These are phyloP conservation scores for Solanum hybrid DNA, from an alignment of 305 asterid genomes.

Conservation along the genomic window DNA sequence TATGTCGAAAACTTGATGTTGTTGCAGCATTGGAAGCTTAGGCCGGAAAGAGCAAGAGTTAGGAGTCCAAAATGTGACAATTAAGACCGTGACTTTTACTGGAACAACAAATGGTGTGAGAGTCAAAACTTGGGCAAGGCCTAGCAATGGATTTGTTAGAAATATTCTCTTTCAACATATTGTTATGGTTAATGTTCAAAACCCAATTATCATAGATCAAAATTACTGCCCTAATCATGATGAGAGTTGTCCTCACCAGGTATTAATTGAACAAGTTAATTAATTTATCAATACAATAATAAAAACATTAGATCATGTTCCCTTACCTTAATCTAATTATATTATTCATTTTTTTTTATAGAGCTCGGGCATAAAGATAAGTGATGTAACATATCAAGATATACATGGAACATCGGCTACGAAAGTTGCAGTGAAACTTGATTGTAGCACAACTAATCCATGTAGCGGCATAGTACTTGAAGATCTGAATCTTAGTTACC, in stretches of 20 bases:
- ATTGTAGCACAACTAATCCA: slow-evolving; percentile 32
- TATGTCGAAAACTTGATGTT: neutral
- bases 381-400: neutral
- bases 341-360: too few species aligned
- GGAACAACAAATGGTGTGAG: slow-evolving; percentile 3
- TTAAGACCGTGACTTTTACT: neutral
- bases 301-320: too few species aligned
- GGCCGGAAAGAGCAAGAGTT: neutral
- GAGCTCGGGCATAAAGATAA: too few species aligned
- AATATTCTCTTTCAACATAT: neutral
- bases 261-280: too few species aligned
- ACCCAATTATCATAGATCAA: slow-evolving; percentile 8
- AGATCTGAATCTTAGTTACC: slow-evolving; percentile 24
- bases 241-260: neutral
- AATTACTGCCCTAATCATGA: neutral
- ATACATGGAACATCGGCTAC: slow-evolving; percentile 37
- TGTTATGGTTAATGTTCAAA: neutral
- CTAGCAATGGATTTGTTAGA: neutral
- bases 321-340: too few species aligned
- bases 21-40: slow-evolving; percentile 5
- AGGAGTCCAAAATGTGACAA: slow-evolving; percentile 8
- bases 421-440: slow-evolving; percentile 31
- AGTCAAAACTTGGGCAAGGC: slow-evolving; percentile 7
- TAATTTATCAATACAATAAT: too few species aligned
- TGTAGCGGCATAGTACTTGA: slow-evolving; percentile 34